These are phyloP conservation scores for Aspergillus kassunensis DNA, from an alignment of 495 filamentous ascomycete species.

Conservation along the genomic window DNA sequence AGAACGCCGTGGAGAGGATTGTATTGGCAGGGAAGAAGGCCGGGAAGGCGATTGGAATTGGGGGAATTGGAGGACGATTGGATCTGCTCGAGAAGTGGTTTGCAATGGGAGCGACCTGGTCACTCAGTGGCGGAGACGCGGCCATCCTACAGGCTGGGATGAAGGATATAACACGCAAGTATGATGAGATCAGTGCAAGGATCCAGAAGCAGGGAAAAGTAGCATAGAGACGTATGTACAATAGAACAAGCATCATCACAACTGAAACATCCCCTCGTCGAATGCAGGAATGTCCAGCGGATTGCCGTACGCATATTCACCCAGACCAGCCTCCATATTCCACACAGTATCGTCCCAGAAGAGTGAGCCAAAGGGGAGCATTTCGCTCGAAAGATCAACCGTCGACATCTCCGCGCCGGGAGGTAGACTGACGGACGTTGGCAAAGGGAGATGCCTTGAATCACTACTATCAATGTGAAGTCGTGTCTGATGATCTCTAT, in stretches of 20 bases:
- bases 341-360: constrained; percentile 23
- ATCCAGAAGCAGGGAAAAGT: constrained; percentile 13
- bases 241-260: too few species aligned
- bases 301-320: constrained; percentile 28
- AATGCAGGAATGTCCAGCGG: neutral
- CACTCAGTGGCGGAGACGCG: constrained; percentile 24
- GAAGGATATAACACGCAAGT: constrained; percentile 27
- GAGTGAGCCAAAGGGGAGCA: constrained; percentile 12
- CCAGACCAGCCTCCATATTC: constrained; percentile 29
- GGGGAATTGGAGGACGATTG: constrained; percentile 24
- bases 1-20: constrained; percentile 21
- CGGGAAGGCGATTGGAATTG: constrained; percentile 29
- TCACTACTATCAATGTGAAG: too few species aligned
- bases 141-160: constrained; percentile 26
- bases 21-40: constrained; percentile 20
- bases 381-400: constrained; percentile 9
- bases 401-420: neutral
- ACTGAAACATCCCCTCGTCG: neutral
- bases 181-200: constrained; percentile 23
- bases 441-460: neutral
- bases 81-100: constrained; percentile 32
- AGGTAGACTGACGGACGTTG: neutral
- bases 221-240: neutral
- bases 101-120: constrained; percentile 29
- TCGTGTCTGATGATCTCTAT: too few species aligned